A percentile compares a stretch with the other conserved stretches of the same genome.
These are phyloP conservation scores for Didymella segeticola DNA, from an alignment of 2,329 filamentous ascomycete genomes.

Conservation along the genomic window DNA sequence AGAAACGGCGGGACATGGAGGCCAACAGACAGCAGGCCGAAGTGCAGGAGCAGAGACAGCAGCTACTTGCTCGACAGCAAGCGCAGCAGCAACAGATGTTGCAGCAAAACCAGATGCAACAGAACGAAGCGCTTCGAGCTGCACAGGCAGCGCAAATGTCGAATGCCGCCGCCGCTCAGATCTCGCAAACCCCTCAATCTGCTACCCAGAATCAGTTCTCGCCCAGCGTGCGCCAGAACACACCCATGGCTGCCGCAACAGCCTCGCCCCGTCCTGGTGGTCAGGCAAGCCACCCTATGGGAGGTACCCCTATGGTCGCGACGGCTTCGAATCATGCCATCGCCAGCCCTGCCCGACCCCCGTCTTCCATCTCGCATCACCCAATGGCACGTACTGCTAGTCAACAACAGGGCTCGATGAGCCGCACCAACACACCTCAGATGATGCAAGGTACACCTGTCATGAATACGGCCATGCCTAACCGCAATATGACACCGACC, in stretches of 20 bases:
- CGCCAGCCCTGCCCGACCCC: slow-evolving; percentile 47
- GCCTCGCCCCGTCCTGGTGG: slow-evolving; percentile 51
- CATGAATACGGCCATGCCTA: slow-evolving; percentile 47
- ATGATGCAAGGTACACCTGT: slow-evolving; percentile 49
- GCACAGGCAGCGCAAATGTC: slow-evolving; percentile 41
- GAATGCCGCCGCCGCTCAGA: slow-evolving; percentile 30
- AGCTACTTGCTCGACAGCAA: slow-evolving; percentile 57
- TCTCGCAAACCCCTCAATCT: slow-evolving; percentile 58
- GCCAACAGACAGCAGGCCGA: slow-evolving; percentile 40
- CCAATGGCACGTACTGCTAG: slow-evolving; percentile 48
- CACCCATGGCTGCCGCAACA: slow-evolving; percentile 52
- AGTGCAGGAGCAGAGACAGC: slow-evolving; percentile 55
- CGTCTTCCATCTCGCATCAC: slow-evolving; percentile 49
- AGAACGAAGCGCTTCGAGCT: slow-evolving; percentile 49
- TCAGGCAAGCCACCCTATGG: slow-evolving; percentile 46
- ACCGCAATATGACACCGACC: slow-evolving; percentile 50
- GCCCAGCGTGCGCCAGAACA: slow-evolving; percentile 60
- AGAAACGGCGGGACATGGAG: slow-evolving; percentile 46
- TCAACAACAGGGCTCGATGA: slow-evolving; percentile 47
- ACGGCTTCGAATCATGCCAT: slow-evolving; percentile 48
- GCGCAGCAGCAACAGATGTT: slow-evolving; percentile 43
- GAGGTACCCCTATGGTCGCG: slow-evolving; percentile 55
- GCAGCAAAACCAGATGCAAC: slow-evolving; percentile 41
- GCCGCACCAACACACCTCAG: slow-evolving; percentile 48
- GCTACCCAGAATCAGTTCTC: slow-evolving; percentile 67